Percentiles rank a stretch among this genome's conserved stretches.
These are phyloP conservation scores for Suillus weaverae DNA, from an alignment of 768 basidiomycete species.

Conservation along the genomic window DNA sequence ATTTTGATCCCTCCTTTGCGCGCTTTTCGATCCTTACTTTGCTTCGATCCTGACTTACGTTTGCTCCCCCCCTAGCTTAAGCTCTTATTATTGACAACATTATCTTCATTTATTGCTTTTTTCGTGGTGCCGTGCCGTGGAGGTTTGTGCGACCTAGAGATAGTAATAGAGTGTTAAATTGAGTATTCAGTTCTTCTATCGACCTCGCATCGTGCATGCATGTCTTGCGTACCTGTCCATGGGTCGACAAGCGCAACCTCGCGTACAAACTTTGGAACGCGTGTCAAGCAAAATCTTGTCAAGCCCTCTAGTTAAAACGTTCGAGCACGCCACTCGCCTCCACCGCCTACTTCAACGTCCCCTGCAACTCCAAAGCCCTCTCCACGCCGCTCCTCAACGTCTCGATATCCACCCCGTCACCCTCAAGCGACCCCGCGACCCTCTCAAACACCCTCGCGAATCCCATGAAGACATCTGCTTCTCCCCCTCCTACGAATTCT, in stretches of 20 bases:
- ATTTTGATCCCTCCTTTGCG: not conserved
- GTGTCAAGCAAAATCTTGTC: not conserved
- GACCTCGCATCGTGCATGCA: not conserved
- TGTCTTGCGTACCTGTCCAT: not conserved
- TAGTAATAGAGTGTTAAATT: too few species aligned
- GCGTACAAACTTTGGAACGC: not conserved
- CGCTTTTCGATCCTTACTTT: not conserved
- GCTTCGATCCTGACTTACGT: too few species aligned
- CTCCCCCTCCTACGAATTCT: slow-evolving; percentile 45
- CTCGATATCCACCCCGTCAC: slow-evolving; percentile 36
- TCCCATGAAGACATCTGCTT: slow-evolving; percentile 45
- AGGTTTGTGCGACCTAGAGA: too few species aligned
- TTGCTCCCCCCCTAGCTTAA: not conserved
- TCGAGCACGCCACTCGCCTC: not conserved
- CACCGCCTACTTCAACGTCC: slow-evolving; percentile 11
- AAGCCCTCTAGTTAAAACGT: not conserved
- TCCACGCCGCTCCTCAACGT: slow-evolving; percentile 42
- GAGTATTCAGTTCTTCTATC: too few species aligned
- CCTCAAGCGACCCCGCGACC: slow-evolving; percentile 36
- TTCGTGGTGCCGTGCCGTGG: not conserved
- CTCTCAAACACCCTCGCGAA: slow-evolving; percentile 43
- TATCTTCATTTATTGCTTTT: not conserved
- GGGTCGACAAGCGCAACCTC: not conserved
- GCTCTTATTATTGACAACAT: not conserved
- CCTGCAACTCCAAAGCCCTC: slow-evolving; percentile 33